phyloP scores from a whole-genome alignment of 148 eudicot genomes.

The Cornus controversa region DNA sequence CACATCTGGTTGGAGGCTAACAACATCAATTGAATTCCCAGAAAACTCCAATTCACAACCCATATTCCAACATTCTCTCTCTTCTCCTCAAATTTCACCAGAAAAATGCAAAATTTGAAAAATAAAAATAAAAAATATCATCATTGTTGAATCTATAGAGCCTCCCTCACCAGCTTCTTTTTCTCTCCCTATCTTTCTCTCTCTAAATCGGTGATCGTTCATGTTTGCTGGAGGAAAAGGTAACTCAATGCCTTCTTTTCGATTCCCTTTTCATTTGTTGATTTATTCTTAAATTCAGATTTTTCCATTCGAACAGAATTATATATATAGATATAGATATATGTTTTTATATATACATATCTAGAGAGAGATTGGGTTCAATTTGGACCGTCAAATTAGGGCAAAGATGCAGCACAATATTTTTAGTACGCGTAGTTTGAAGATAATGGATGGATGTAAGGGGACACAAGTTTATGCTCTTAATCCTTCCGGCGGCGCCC shows the following conservation, averaged over 20 bases:
- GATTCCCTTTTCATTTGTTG: neutral
- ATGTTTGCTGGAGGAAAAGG: constrained; percentile 19
- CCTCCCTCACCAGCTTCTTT: constrained; percentile 14
- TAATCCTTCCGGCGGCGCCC: constrained; percentile 21
- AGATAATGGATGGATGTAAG: constrained; percentile 57
- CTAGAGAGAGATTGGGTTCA: constrained; percentile 3
- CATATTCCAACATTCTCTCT: neutral
- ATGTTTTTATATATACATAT: neutral
- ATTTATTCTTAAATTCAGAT: neutral
- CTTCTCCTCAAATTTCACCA: constrained; percentile 4
- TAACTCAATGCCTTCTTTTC: neutral
- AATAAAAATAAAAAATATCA: neutral
- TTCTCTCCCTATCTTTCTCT: neutral
- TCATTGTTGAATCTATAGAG: neutral
- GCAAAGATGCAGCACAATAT: constrained; percentile 58
- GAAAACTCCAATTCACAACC: neutral
- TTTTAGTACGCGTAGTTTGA: constrained; percentile 59
- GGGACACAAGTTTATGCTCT: constrained; percentile 47
- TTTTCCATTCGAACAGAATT: neutral
- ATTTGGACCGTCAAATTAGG: neutral
- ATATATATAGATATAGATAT: neutral
- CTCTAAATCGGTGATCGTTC: neutral
- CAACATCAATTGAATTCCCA: constrained; percentile 14
- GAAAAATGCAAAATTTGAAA: constrained; percentile 3
- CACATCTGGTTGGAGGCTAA: constrained; percentile 38